Base-by-base conservation (phyloP, 2,329 filamentous ascomycete genomes). In the Venturia effusa region DNA sequence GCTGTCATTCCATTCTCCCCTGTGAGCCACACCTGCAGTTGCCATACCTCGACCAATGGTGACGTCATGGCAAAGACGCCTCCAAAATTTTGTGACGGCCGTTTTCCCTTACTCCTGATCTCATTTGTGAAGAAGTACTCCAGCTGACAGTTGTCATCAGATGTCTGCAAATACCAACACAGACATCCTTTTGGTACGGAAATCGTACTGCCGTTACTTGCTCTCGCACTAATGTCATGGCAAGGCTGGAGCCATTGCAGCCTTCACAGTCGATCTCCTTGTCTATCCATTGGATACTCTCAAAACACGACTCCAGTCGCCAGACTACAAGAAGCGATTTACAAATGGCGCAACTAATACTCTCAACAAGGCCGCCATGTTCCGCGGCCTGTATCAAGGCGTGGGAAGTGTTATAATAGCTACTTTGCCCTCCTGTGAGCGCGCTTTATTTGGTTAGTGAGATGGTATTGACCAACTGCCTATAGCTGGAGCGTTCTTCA, bases 271-370 rank as follows among this genome's bases (percentile, higher is more conserved):
- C 64, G 91, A 96, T 74, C 79, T 95, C 60, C 79, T 96, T 19
- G 84, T 96, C 41, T 96, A 94, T 70, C 92, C 92, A 0, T 80
- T 96, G 19, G 92, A 96, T 73, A 97, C 92, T 0, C 80, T 96
- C 70, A 96, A 96, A 73, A 96, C 92, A 8, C 84, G 92, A 11
- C 82, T 90, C 59, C 92, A 96, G 73, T 91, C 88, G 62, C 87
- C 86, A 15, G 84, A 92, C 69, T 94, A 92, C 75, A 78, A 84
- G 43, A 81, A 82, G 61, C 80, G 87, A 0, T 93, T 86, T 72
- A 80, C 78, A 66, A 77, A 87, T 76, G 79, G 80, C 19, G 75
- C 76, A 1, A 82, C 83, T 27, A 81, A 81, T 17, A 78, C 79
- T 0, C 74, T 84, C 39, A 83, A 81, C 55, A 79, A 79, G 65